These are phyloP conservation scores for Tricholomella constricta DNA, from an alignment of 768 basidiomycete genomes.

Conservation along the genomic window DNA sequence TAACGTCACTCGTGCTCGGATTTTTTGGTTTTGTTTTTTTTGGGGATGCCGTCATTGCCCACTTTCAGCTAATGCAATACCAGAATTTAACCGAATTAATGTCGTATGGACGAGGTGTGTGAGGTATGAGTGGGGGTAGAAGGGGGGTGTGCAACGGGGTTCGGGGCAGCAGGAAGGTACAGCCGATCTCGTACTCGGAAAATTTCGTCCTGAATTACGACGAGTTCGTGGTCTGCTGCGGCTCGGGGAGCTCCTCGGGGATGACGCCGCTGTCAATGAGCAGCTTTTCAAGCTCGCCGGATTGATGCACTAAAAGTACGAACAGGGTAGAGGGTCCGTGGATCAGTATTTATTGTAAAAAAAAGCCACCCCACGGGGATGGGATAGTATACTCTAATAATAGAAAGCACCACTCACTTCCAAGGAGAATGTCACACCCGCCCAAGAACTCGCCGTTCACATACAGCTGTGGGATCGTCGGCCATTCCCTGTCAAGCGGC, in stretches of 20 bases:
- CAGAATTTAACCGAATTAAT: constrained; percentile 2
- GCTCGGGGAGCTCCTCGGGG: constrained; percentile 40
- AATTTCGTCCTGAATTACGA: no score
- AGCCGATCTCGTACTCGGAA: no score
- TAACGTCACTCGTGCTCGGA: background rate
- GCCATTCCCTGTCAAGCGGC: constrained; percentile 77
- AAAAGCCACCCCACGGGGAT: background rate
- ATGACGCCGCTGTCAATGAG: constrained; percentile 73
- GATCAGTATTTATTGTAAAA: background rate
- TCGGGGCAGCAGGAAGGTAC: no score
- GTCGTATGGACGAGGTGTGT: background rate
- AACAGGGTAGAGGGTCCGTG: background rate
- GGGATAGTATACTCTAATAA: constrained; percentile 5
- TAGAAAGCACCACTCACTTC: constrained; percentile 59
- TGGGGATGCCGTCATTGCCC: background rate
- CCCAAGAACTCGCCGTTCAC: constrained; percentile 95
- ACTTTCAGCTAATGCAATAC: background rate
- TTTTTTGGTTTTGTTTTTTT: background rate
- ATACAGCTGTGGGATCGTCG: constrained; percentile 95
- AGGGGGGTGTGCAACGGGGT: no score
- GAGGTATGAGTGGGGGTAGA: background rate
- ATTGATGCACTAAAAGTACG: constrained; percentile 81
- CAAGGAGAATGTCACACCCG: constrained; percentile 92
- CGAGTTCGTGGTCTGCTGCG: background rate
- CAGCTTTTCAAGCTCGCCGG: constrained; percentile 86